Conservation (phyloP, 768 basidiomycete genomes). For the Tephrocybe sp. region DNA sequence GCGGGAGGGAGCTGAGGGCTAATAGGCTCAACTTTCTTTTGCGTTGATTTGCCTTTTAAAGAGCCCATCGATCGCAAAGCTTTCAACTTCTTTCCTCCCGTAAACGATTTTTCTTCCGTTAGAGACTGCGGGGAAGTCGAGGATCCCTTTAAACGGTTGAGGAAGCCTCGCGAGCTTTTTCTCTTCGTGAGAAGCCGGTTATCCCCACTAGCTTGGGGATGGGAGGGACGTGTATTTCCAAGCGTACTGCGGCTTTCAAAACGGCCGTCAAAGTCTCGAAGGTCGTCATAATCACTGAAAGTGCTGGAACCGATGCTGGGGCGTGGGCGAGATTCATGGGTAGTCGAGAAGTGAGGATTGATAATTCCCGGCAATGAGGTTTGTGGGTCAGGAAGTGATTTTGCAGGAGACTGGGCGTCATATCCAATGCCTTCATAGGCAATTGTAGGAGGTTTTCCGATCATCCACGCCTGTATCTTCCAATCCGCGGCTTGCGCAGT, state of each 20-base stretch:
- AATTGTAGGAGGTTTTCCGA: constrained; percentile 90
- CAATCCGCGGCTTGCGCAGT: constrained; percentile 97
- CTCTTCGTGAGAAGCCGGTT: constrained; percentile 40
- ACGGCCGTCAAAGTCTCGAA: constrained; percentile 83
- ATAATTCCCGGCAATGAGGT: constrained; percentile 28
- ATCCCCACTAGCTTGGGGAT: constrained; percentile 30
- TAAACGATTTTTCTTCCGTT: constrained; percentile 36
- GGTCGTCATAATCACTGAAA: constrained; percentile 87
- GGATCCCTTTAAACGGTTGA: constrained; percentile 58
- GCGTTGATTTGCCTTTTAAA: constrained; percentile 55
- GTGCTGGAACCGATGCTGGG: constrained; percentile 72
- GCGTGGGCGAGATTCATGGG: constrained; percentile 47
- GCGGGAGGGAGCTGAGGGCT: constrained; percentile 57
- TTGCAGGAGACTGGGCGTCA: constrained; percentile 41
- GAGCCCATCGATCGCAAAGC: constrained; percentile 82
- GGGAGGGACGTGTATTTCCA: constrained; percentile 32
- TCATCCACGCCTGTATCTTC: constrained; percentile 96
- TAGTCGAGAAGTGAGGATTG: constrained; percentile 30
- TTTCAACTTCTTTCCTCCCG: constrained; percentile 59
- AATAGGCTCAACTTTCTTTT: constrained; percentile 38
- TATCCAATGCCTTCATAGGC: constrained; percentile 87
- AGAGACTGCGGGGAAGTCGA: constrained; percentile 44
- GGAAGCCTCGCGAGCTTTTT: constrained; percentile 68
- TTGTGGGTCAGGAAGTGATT: constrained; percentile 18
- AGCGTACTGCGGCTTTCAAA: constrained; percentile 82